These are phyloP conservation scores for Camelina laxa DNA, from an alignment of 345 rosid genomes.

Conservation along the genomic window DNA sequence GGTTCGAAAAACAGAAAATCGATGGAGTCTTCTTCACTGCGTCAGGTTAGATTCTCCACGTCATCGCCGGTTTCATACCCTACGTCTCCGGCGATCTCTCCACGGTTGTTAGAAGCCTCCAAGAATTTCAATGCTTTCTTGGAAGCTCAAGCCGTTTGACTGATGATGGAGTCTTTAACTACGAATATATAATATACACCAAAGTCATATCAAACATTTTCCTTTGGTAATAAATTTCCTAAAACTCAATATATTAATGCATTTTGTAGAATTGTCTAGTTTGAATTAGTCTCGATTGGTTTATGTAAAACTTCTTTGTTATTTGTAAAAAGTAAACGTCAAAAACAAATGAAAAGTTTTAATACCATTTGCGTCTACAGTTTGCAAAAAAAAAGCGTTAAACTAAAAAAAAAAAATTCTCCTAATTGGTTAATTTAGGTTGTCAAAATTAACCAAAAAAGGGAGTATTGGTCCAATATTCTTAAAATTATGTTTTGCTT, in stretches of 20 bases:
- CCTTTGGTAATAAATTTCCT: background rate
- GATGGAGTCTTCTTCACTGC: conserved; percentile 51
- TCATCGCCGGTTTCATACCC: conserved; percentile 63
- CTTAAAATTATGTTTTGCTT: background rate
- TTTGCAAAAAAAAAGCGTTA: too few species aligned
- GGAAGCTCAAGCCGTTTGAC: conserved; percentile 68
- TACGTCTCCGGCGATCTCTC: conserved; percentile 65
- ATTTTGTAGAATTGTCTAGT: background rate
- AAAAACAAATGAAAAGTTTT: background rate
- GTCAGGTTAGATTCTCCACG: conserved; percentile 75
- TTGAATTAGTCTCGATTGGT: background rate
- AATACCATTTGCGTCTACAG: background rate
- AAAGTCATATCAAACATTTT: conserved; percentile 20
- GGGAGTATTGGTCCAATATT: background rate
- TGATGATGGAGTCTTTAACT: background rate
- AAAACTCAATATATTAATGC: background rate
- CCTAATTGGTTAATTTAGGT: background rate
- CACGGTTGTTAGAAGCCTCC: conserved; percentile 59
- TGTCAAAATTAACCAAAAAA: background rate
- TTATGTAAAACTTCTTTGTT: background rate
- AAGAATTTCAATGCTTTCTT: conserved; percentile 64
- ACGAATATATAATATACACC: background rate
- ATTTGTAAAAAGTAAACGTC: background rate
- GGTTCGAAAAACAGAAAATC: conserved; percentile 58
- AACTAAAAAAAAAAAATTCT: too few species aligned